Base-by-base conservation (phyloP, 108 stramenopile genomes). In the Nitzschia putrida region DNA sequence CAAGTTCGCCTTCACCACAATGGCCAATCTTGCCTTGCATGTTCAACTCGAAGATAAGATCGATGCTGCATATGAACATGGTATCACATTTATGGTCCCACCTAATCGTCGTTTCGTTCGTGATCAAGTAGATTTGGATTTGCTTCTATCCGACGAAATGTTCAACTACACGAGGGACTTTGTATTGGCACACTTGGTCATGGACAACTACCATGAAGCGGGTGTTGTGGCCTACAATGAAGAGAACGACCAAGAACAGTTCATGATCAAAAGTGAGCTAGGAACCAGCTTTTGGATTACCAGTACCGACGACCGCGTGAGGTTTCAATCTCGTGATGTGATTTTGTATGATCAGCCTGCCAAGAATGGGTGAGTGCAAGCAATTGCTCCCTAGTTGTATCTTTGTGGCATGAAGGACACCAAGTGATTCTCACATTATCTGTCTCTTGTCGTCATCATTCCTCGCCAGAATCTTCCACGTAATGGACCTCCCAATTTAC, bases 41-140 rank as follows among this genome's bases (percentile, higher is more conserved):
- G 64, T 45, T 18, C 69, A 64, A 18, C 25, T 77, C 1, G 69
- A 77, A 20, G 64, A 71, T 22, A 64, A 68, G 42, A 45, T 77
- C 25, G 56, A 77, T 71, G 64, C 55, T 21, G 49, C 34, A 4
- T 77, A 70, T 42, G 76, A 77, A 14, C 22, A 66, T 24, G 76
- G 76, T 3, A 23, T 77, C 3, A 77, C 76, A 12, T 71, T 77
- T 34, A 42, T 77, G 39, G 76, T 77, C 14, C 76, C 76, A 12
- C 69, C 76, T 44, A 77, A 77, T 66, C 76, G 69, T 5, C 69
- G 76, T 57, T 77, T 77, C 69, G 71, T 71, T 66, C 76, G 76
- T 22, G 76, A 60, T 29, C 61, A 77, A 71, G 66, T 77, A 20
- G 34, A 77, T 61, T 13, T 77, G 7, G 66, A 69, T 18, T 26